phyloP scores from a whole-genome alignment of 140 eudicot species.

The Bidens hawaiensis region DNA sequence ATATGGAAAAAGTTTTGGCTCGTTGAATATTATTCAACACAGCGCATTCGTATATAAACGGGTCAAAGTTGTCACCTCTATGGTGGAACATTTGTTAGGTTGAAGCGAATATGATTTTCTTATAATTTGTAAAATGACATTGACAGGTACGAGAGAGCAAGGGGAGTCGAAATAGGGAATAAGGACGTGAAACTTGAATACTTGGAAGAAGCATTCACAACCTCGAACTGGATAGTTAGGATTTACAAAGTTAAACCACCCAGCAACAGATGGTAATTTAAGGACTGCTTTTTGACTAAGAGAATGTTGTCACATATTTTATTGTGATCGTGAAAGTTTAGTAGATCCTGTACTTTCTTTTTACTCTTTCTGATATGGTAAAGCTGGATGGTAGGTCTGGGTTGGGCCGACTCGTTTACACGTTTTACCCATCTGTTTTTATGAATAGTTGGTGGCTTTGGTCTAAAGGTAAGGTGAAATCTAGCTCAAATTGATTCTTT shows the following conservation, averaged over 20 bases:
- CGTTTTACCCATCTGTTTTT: too few species aligned
- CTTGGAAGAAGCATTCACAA: constrained; percentile 94
- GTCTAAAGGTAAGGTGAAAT: too few species aligned
- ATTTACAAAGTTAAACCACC: constrained; percentile 98
- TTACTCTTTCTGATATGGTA: background rate
- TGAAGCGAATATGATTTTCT: background rate
- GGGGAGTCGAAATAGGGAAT: constrained; percentile 96
- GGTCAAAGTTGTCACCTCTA: background rate
- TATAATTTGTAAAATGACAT: background rate
- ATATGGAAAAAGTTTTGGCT: background rate
- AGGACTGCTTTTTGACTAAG: background rate
- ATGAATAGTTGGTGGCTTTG: too few species aligned
- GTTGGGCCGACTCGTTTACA: too few species aligned
- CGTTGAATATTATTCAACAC: background rate
- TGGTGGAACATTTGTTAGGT: background rate
- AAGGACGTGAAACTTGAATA: constrained; percentile 90
- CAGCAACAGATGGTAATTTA: constrained; percentile 63
- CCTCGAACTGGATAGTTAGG: constrained; percentile 96
- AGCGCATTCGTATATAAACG: background rate
- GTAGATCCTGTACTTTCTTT: background rate
- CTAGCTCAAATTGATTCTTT: too few species aligned
- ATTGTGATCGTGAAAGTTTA: background rate
- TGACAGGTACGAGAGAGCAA: constrained; percentile 86
- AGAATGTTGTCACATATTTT: background rate
- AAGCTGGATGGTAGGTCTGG: background rate